Conservation (phyloP, 306 rosid species). For the Mucuna pruriens region DNA sequence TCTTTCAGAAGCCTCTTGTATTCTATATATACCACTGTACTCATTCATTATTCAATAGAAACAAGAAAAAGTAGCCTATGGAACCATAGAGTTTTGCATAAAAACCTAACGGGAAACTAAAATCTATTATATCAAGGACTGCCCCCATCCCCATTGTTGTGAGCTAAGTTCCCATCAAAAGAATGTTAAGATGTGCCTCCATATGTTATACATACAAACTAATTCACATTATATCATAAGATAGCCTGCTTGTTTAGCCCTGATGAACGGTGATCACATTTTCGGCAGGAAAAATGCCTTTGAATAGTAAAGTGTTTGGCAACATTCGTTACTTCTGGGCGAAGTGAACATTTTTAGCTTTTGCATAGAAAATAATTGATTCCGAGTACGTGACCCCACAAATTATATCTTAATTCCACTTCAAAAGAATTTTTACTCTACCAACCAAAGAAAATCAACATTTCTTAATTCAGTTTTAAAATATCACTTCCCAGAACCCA, state of each 20-base stretch:
- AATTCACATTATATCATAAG: neutral
- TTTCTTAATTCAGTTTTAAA: neutral
- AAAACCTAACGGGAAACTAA: neutral
- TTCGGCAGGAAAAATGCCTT: neutral
- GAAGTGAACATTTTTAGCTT: neutral
- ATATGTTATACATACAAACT: neutral
- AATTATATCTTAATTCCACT: neutral
- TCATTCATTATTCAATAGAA: neutral
- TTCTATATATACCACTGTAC: no score
- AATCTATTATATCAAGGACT: slow-evolving; percentile 12
- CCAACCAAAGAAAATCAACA: neutral
- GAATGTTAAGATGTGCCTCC: neutral
- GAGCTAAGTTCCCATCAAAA: slow-evolving; percentile 6
- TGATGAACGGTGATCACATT: neutral
- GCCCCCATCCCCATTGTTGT: neutral
- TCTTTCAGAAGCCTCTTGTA: no score
- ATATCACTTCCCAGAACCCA: neutral
- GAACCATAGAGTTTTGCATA: neutral
- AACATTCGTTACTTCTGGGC: neutral
- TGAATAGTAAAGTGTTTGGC: neutral
- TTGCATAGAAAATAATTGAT: neutral
- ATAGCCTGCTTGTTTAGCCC: neutral
- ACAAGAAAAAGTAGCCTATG: neutral
- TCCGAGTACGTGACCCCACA: neutral
- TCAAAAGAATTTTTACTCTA: neutral